Base-by-base conservation (phyloP, 768 basidiomycete species). In the Xanthoconium stramineum region DNA sequence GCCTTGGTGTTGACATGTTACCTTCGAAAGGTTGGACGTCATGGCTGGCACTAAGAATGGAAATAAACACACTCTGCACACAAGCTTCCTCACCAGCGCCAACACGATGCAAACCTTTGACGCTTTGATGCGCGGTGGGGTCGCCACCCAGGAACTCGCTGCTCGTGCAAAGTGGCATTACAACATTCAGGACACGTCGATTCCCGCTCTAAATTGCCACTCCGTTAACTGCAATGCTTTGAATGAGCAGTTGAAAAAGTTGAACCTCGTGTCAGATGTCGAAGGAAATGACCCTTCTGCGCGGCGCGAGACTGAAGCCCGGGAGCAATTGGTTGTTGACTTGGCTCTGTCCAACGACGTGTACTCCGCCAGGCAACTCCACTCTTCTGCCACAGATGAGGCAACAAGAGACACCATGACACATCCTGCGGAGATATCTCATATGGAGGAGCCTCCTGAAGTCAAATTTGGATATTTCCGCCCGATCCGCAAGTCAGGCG, bases 291-390 rank as follows among this genome's bases (percentile, higher is more conserved):
- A 66, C 1, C 50, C 67, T 42, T 80, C 80, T 10, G 59, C 77
- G 10, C 75, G 74, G 53, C 75, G 76, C 58, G 83, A 89, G 66
- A 69, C 69, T 11, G 76, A 79, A 47, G 82, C 86, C 5, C 77
- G 81, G 28, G 80, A 88, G 55, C 81, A 86, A 62, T 66, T 92
- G 3, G 76, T 80, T 20, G 61, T 87, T 38, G 89, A 92, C 67
- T 73, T 91, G 33, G 70, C 75, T 15, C 72, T 91, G 33, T 83
- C 88, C 2, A 71, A 70, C 6, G 77, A 84, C 59, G 73, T 87
- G 17, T 88, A 80, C 61, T 83, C 84, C 14, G 65, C 76, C 5
- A 74, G 71, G 9, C 61, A 76, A 12, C 71, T 61, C n/a, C 38
- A 29, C 20, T 39, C 61, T 44, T 39, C 38, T 4, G 19, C 46